These are phyloP conservation scores for Dryadomyces quercivorus DNA, from an alignment of 2,329 filamentous ascomycete species.

Conservation along the genomic window DNA sequence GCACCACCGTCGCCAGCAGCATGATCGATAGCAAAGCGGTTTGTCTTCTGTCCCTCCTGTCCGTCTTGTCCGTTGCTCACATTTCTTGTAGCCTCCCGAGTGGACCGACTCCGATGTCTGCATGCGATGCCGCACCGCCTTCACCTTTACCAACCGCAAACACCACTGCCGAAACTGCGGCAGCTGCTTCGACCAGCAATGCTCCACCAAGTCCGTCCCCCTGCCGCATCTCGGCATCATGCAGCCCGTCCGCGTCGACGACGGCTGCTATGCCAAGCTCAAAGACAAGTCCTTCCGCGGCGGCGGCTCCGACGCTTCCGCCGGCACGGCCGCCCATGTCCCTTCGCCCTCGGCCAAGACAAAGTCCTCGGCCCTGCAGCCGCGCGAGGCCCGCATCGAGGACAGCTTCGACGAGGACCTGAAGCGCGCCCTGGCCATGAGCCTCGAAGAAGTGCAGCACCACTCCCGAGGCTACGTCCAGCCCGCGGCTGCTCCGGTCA, in stretches of 20 bases:
- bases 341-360: constrained; percentile 37
- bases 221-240: constrained; percentile 88
- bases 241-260: constrained; percentile 84
- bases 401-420: constrained; percentile 91
- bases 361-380: constrained; percentile 65
- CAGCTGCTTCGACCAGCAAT: constrained; percentile 92
- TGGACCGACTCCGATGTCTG: constrained; percentile 98
- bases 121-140: constrained; percentile 90
- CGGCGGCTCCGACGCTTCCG: constrained; percentile 15
- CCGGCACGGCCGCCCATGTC: constrained; percentile 26
- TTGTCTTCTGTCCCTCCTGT: constrained; percentile 24
- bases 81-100: constrained; percentile 75
- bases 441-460: constrained; percentile 78
- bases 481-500: constrained; percentile 21
- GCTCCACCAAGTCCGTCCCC: constrained; percentile 77
- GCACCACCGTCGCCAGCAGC: constrained; percentile 75
- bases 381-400: constrained; percentile 75
- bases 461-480: constrained; percentile 63
- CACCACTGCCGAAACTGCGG: constrained; percentile 98
- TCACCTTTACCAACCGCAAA: constrained; percentile 96
- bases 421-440: constrained; percentile 91
- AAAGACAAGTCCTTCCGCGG: constrained; percentile 56
- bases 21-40: constrained; percentile 97
- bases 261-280: constrained; percentile 85
- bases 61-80: too few relatives aligned